Evolutionary conservation across 1,139 yeast species (phyloP).

Genomic region (Entelexis sorbosivorans): DNA sequence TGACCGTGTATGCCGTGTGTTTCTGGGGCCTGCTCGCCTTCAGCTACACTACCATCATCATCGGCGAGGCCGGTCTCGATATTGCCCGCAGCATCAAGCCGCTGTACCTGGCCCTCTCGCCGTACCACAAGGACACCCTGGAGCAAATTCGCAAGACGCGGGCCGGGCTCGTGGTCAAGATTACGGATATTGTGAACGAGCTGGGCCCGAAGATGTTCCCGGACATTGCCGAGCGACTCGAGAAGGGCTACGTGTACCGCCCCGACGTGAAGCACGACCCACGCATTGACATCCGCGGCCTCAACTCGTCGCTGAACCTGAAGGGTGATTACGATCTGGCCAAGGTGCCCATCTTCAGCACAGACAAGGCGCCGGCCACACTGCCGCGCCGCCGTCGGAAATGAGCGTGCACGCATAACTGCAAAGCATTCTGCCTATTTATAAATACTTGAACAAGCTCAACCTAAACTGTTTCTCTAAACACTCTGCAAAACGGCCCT

Average conservation of each 20-base stretch:
- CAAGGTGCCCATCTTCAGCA: constrained; percentile 23
- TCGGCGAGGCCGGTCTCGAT: constrained; percentile 92
- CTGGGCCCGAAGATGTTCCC: constrained; percentile 72
- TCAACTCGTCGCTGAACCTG: constrained; percentile 17
- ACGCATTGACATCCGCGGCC: constrained; percentile 23
- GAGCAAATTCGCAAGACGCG: constrained; percentile 47
- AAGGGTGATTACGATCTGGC: constrained; percentile 23
- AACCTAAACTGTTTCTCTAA: not conserved
- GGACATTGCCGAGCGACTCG: constrained; percentile 38
- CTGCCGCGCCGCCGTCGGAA: constrained; percentile 5
- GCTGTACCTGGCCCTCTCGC: constrained; percentile 54
- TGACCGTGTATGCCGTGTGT: constrained; percentile 42
- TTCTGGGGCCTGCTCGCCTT: constrained; percentile 47
- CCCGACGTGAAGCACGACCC: constrained; percentile 40
- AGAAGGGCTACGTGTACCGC: constrained; percentile 40
- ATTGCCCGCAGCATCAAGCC: constrained; percentile 75
- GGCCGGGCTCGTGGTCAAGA: constrained; percentile 43
- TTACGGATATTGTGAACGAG: constrained; percentile 56
- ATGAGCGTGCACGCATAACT: not conserved
- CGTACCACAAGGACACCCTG: constrained; percentile 40
- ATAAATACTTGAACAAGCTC: not conserved
- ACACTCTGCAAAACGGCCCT: no score
- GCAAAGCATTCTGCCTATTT: not conserved
- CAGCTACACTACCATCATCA: constrained; percentile 75
- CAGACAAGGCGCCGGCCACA: constrained; percentile 17